phyloP scores from a whole-genome alignment of 768 basidiomycete species.

The Galerina sulciceps region DNA sequence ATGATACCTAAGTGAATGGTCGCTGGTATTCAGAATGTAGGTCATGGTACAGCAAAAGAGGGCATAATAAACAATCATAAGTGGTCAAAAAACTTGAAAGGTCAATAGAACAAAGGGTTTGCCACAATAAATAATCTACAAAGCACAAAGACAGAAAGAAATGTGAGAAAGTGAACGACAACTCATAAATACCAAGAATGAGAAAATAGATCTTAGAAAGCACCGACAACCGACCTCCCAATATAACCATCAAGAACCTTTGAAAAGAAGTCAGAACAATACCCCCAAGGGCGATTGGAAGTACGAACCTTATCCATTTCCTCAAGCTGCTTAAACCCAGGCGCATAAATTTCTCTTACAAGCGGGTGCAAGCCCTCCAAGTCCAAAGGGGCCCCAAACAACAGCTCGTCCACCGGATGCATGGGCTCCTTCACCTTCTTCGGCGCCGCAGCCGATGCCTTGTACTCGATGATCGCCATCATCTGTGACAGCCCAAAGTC shows the following conservation, averaged over 20 bases:
- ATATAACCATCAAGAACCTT: constrained; percentile 36
- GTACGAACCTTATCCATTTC: constrained; percentile 76
- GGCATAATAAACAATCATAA: no score
- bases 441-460: constrained; percentile 40
- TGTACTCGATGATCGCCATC: constrained; percentile 85
- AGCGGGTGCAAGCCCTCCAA: constrained; percentile 69
- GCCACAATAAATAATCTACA: no score
- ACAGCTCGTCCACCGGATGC: constrained; percentile 71
- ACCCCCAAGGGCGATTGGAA: neutral
- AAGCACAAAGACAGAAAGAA: no score
- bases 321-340: constrained; percentile 73
- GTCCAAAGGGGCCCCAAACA: constrained; percentile 73
- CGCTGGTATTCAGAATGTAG: no score
- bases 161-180: no score
- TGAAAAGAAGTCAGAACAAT: neutral
- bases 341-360: constrained; percentile 71
- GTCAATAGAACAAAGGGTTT: no score
- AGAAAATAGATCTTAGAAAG: constrained; percentile 23
- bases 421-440: constrained; percentile 41
- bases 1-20: no score
- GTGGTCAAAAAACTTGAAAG: no score
- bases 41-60: no score
- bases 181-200: no score
- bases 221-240: constrained; percentile 31
- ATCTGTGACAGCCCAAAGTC: constrained; percentile 88